Conservation (phyloP, 1,284 basidiomycete genomes). For the Waitea zeae region DNA sequence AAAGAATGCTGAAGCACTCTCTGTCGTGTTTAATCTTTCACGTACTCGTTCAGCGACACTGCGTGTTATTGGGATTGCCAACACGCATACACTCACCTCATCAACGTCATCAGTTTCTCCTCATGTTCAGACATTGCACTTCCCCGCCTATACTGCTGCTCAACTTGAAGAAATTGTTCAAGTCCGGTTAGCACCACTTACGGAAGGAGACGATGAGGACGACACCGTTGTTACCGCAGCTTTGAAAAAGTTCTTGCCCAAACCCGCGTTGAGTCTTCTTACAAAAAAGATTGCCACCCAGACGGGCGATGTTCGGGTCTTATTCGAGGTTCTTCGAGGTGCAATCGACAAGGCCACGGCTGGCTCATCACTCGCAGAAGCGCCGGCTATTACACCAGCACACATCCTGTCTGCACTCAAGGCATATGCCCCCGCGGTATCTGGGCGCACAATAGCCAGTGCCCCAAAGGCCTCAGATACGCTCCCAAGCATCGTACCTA, state of each 20-base stretch:
- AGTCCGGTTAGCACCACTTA: conserved; percentile 33
- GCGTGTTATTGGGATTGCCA: conserved; percentile 64
- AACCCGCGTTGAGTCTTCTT: conserved; percentile 42
- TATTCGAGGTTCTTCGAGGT: conserved; percentile 61
- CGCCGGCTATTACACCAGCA: conserved; percentile 28
- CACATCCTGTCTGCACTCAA: conserved; percentile 56
- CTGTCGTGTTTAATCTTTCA: conserved; percentile 45
- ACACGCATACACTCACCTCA: conserved; percentile 63
- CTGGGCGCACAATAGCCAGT: conserved; percentile 12
- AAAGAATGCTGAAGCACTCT: conserved; percentile 33
- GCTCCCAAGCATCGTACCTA: too few relatives aligned
- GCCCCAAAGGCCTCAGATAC: conserved; percentile 9
- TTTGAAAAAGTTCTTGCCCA: conserved; percentile 39
- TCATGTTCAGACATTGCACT: conserved; percentile 46
- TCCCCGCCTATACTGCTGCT: conserved; percentile 51
- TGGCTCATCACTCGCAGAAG: background rate
- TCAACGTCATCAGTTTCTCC: conserved; percentile 18
- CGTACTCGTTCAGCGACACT: conserved; percentile 27
- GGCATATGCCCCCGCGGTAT: conserved; percentile 37
- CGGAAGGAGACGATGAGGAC: conserved; percentile 14
- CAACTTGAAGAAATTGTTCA: conserved; percentile 52
- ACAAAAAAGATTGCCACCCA: conserved; percentile 61
- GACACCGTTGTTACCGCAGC: conserved; percentile 10
- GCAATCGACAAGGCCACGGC: conserved; percentile 48
- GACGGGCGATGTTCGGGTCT: conserved; percentile 61